Base-by-base conservation (phyloP, 169 alveolate genomes). In the Neospora caninum region DNA sequence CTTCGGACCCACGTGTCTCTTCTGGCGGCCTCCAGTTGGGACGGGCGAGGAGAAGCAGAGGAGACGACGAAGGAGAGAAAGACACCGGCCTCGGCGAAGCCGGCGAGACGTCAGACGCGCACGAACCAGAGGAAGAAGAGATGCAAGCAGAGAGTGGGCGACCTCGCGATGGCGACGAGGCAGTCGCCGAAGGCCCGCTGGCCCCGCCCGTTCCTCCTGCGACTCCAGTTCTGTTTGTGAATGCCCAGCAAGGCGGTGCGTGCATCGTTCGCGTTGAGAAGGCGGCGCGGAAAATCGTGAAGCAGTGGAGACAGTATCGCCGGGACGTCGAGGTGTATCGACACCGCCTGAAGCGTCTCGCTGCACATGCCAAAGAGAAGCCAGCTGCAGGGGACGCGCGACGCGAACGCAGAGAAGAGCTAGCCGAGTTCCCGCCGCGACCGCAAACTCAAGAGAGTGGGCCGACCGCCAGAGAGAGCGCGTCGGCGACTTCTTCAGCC, bases 241-340 rank as follows among this genome's bases (percentile, higher is more conserved):
- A 84, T 84, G 91, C 91, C n/a, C 69, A 38, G 70, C 78, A 84
- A 69, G 91, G 78, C 49, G 91, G 91, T 25, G 78, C 78, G 31
- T 29, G 91, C 34, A 49, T 84, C 78, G 78, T 49, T 31, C 91
- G 91, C 45, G 41, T 84, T 2, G 78, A 84, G 42, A 84, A 84
- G 78, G 91, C 91, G 25, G 78, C 96, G 64, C 29, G 89, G 36
- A 82, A 42, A 34, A 82, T 82, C 64, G 54, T 38, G 89, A 36
- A 31, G 89, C 2, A 82, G 64, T 82, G 89, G 89, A 38, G 41
- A 27, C 67, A 82, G 36, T 82, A 41, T 25, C 89, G 36, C 0
- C 31, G 89, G 13, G 89, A 82, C 67, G 69, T 82, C 22, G 89
- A 38, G 89, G 39, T 41, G 54, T 82, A 41, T 31, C 31, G 89